phyloP scores from a whole-genome alignment of 2,329 filamentous ascomycete species.

The Penicillium sp. region DNA sequence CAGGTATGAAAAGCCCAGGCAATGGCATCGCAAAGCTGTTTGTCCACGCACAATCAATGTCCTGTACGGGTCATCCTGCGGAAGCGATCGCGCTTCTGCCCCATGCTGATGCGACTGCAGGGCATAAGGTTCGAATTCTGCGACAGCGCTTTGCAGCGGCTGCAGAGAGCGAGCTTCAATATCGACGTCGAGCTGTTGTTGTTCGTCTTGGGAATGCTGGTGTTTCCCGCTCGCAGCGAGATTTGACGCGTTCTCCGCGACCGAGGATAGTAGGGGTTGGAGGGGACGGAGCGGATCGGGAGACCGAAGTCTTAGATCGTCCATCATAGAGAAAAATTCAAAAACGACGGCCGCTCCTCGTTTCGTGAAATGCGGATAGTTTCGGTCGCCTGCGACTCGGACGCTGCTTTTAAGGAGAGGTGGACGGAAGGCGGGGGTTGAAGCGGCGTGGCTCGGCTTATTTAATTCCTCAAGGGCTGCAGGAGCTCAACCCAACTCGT shows the following conservation, averaged over 20 bases:
- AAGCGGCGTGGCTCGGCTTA: constrained; percentile 20
- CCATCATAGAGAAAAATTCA: constrained; percentile 29
- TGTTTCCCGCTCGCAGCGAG: constrained; percentile 23
- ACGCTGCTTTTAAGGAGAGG: constrained; percentile 23
- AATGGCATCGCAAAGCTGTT: neutral
- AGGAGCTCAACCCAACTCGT: neutral
- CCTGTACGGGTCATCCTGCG: constrained; percentile 22
- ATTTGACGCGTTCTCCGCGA: constrained; percentile 31
- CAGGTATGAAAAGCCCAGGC: neutral
- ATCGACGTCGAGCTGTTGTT: constrained; percentile 27
- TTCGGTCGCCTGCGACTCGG: neutral
- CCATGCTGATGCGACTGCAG: constrained; percentile 22
- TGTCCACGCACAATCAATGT: constrained; percentile 18
- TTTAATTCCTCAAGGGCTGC: neutral
- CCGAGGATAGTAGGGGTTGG: constrained; percentile 28
- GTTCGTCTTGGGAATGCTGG: constrained; percentile 1
- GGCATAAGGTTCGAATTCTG: constrained; percentile 26
- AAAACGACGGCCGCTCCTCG: neutral
- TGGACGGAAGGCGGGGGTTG: constrained; percentile 20
- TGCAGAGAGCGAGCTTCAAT: constrained; percentile 33
- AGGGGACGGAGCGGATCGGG: constrained; percentile 27
- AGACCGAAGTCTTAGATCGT: constrained; percentile 26
- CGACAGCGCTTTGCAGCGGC: constrained; percentile 31
- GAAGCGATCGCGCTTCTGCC: constrained; percentile 20
- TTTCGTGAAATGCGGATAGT: neutral